Evolutionary conservation across 1,284 basidiomycete species (phyloP), one percentile per base, ranked within the genome.

Genomic region (Tremellales sp.): DNA sequence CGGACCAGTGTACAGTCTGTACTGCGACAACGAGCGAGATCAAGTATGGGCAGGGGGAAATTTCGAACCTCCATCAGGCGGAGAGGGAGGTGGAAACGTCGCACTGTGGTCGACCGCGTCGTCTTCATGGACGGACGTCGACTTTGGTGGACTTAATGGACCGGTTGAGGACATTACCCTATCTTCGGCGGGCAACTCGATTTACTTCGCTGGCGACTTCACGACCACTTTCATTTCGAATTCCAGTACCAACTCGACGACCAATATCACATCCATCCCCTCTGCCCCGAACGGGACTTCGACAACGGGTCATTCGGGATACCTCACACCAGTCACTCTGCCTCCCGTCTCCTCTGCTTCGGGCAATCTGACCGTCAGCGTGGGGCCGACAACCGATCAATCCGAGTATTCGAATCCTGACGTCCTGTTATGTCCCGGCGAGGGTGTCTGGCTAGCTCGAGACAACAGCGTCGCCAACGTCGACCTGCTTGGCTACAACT

Each of bases 121-220:
- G 4, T 89, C 89, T 79, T 22, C 56, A 3, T 72, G 67, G 66
- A 31, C 82, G 6, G 75, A 83, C 12, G 79, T 90, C 17, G 84
- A 86, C 13, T 96, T 97, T 72, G 81, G 81, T 41, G 91, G 92
- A 21, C 78, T 98, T 45, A 77, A 84, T 36, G 91, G 90, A 42
- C 78, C 81, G 57, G 89, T 97, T 48, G 74, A 79, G 24, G 84
- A 86, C 42, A 96, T 97, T 64, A 80, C 82, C 31, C 75, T 84
- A 35, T 89, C 88, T 57, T 75, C 81, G 29, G 84, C 89, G 46
- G 79, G 80, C 46, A 78, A 79, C 19, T 87, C 84, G 56, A 76
- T 97, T 45, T 85, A 92, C 65, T 92, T 97, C 64, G 81, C 86
- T 2, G 94, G 94, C 40, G 84, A 85, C 17, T 97, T 97, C 77